Conservation (phyloP, 176 grass and related monocot species). For the Dactylis glomerata region DNA sequence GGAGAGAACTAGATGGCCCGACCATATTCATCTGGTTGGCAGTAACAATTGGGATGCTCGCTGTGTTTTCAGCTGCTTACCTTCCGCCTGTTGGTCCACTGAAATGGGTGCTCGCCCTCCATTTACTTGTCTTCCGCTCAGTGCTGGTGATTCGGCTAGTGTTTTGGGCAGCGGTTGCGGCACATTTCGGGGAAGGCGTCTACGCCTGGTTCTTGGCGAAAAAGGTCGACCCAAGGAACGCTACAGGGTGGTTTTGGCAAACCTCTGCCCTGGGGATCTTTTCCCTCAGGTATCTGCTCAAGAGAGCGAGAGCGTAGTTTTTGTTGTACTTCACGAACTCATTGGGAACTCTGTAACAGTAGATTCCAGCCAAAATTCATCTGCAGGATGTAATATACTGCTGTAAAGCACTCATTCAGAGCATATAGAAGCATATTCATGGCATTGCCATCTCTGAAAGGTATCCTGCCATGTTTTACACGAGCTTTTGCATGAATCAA, state of each 20-base stretch:
- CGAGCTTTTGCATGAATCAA: background rate
- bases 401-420: background rate
- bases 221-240: conserved; percentile 71
- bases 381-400: background rate
- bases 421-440: background rate
- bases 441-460: background rate
- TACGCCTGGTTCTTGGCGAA: conserved; percentile 79
- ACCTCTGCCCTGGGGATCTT: conserved; percentile 53
- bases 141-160: conserved; percentile 46
- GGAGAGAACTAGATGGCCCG: conserved; percentile 73
- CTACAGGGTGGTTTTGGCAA: conserved; percentile 84
- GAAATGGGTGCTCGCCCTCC: conserved; percentile 44
- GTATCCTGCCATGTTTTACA: background rate
- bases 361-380: background rate
- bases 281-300: conserved; percentile 62
- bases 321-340: background rate
- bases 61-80: conserved; percentile 51
- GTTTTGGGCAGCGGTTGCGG: conserved; percentile 15
- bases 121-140: conserved; percentile 54
- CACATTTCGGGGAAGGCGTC: conserved; percentile 49
- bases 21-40: conserved; percentile 64
- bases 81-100: conserved; percentile 64
- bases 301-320: conserved; percentile 46
- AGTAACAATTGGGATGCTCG: conserved; percentile 43
- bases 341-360: background rate